phyloP scores from a whole-genome alignment of 2,329 filamentous ascomycete genomes.

The Zymoseptoria ardabiliae region DNA sequence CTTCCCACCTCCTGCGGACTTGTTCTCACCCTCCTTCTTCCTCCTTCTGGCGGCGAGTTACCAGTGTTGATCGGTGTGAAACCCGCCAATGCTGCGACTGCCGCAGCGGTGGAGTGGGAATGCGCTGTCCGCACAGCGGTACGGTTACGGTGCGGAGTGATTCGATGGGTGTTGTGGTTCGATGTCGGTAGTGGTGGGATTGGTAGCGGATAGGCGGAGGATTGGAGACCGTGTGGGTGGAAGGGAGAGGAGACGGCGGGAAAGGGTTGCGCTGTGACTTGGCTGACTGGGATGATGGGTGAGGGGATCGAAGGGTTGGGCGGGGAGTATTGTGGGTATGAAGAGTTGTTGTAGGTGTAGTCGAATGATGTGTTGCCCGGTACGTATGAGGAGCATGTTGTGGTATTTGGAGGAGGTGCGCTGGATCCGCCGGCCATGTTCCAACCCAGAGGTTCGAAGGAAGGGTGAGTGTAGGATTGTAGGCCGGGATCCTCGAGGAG shows the following conservation, averaged over 20 bases:
- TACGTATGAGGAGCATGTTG: not conserved
- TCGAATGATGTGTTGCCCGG: conserved; percentile 3
- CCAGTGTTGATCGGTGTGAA: conserved; percentile 20
- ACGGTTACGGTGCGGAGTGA: conserved; percentile 1
- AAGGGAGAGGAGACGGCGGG: conserved; percentile 23
- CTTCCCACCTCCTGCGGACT: conserved; percentile 5
- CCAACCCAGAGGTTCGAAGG: conserved; percentile 26
- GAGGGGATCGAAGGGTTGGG: conserved; percentile 16
- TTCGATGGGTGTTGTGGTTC: conserved; percentile 2
- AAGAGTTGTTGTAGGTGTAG: not conserved
- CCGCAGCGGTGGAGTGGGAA: conserved; percentile 1
- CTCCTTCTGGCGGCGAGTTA: not conserved
- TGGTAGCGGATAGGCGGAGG: conserved; percentile 12
- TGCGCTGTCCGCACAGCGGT: not conserved
- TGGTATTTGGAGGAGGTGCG: conserved; percentile 8
- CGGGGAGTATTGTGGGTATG: conserved; percentile 2
- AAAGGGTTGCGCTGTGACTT: conserved; percentile 28
- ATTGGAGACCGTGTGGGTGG: conserved; percentile 13
- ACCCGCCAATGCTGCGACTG: conserved; percentile 1
- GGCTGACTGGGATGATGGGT: conserved; percentile 23
- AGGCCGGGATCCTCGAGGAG: conserved; percentile 41
- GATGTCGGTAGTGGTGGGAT: conserved; percentile 8
- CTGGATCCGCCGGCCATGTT: conserved; percentile 20
- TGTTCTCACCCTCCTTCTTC: conserved; percentile 13
- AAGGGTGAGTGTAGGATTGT: conserved; percentile 25